These are phyloP conservation scores for Albophoma yamanashiensis DNA, from an alignment of 2,329 filamentous ascomycete species.

Conservation along the genomic window DNA sequence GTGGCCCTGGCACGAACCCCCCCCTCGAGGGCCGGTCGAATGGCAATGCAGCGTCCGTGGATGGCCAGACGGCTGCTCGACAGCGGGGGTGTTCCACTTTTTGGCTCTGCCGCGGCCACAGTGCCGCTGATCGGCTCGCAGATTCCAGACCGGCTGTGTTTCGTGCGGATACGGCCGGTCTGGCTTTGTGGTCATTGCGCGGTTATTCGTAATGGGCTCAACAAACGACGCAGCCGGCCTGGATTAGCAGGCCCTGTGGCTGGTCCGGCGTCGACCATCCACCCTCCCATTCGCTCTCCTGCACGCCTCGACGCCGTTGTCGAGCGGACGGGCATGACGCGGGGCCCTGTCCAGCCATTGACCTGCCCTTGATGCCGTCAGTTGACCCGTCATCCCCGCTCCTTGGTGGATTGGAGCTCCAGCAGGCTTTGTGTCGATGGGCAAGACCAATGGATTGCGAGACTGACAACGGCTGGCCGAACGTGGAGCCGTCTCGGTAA, in stretches of 20 bases:
- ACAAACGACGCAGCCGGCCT: neutral
- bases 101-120: neutral
- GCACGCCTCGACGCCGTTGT: neutral
- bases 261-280: neutral
- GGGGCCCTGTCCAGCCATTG: neutral
- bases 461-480: neutral
- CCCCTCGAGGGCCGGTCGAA: neutral
- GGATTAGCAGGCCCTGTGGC: neutral
- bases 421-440: neutral
- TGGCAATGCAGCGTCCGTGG: neutral
- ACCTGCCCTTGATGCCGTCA: neutral
- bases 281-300: neutral
- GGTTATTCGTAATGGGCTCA: neutral
- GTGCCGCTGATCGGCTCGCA: neutral
- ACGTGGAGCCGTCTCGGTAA: neutral
- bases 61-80: neutral
- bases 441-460: neutral
- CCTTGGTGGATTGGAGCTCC: neutral
- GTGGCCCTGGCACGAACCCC: neutral
- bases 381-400: neutral
- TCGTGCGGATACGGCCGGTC: neutral
- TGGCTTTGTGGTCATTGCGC: neutral
- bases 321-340: neutral
- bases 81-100: neutral
- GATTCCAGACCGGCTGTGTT: neutral